These are phyloP conservation scores for Gardenia jasminoides DNA, from an alignment of 257 asterid species.

Conservation along the genomic window DNA sequence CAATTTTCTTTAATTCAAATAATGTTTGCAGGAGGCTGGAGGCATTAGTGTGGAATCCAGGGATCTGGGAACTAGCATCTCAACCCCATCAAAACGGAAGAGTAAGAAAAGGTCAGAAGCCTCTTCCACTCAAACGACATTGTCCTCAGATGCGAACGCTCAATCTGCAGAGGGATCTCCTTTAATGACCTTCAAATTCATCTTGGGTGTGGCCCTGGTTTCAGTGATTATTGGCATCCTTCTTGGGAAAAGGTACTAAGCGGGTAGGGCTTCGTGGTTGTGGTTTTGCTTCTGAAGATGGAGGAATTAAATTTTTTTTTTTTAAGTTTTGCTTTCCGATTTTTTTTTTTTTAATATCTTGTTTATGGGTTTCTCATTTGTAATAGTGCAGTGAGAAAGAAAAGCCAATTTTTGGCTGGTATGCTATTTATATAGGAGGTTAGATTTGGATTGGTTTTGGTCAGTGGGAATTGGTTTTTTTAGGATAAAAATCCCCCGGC, in stretches of 20 bases:
- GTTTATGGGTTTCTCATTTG: not conserved
- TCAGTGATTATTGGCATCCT: constrained; percentile 65
- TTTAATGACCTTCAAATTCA: constrained; percentile 40
- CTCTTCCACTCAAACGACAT: constrained; percentile 34
- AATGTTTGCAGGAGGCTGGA: constrained; percentile 40
- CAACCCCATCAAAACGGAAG: constrained; percentile 59
- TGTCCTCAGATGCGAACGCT: constrained; percentile 31
- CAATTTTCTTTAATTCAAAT: not conserved
- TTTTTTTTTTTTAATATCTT: not conserved
- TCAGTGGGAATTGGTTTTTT: constrained; percentile 7
- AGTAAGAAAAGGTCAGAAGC: constrained; percentile 65
- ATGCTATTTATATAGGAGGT: not conserved
- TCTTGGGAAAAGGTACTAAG: constrained; percentile 69
- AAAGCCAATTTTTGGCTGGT: not conserved
- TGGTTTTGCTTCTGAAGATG: constrained; percentile 7
- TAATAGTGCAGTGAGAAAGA: not conserved
- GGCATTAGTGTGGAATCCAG: constrained; percentile 23
- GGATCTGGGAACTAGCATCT: constrained; percentile 38
- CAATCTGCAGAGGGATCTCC: constrained; percentile 42
- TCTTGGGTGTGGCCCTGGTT: constrained; percentile 76
- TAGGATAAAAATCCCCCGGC: not conserved
- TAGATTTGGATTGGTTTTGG: not conserved
- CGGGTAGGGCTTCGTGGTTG: not conserved
- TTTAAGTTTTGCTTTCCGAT: not conserved
- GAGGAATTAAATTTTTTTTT: not conserved